Evolutionary conservation across 2,329 filamentous ascomycete species (phyloP).

Genomic region (Sporothrix schenckii): DNA sequence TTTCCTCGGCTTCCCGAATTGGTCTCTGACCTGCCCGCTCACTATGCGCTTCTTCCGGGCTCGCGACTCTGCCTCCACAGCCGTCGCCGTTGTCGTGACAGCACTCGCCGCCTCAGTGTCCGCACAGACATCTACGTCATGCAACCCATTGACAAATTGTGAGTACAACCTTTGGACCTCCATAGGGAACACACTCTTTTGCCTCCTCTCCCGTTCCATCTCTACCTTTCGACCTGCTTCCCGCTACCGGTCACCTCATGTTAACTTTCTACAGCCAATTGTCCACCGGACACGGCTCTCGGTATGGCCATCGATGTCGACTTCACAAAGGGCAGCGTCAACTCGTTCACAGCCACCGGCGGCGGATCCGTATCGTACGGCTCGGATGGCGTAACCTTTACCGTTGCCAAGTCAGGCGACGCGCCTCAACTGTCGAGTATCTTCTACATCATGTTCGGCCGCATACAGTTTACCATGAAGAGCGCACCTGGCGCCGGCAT

Average conservation of each 20-base stretch:
- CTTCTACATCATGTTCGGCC: conserved; percentile 99
- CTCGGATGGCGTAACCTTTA: conserved; percentile 77
- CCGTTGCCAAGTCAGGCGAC: conserved; percentile 75
- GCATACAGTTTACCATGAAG: conserved; percentile 82
- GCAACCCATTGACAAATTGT: conserved; percentile 33
- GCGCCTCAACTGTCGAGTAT: conserved; percentile 83
- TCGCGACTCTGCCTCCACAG: conserved; percentile 33
- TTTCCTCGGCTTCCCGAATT: background rate
- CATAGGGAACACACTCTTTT: no score
- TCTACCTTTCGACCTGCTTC: background rate
- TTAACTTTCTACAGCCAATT: conserved; percentile 52
- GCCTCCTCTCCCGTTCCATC: background rate
- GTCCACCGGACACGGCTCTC: conserved; percentile 76
- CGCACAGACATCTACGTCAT: conserved; percentile 42
- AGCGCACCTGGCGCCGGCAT: conserved; percentile 87
- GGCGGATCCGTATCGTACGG: conserved; percentile 73
- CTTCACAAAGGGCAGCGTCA: conserved; percentile 75
- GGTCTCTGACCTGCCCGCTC: background rate
- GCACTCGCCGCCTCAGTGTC: conserved; percentile 35
- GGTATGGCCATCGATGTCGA: conserved; percentile 82
- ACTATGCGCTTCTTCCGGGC: conserved; percentile 19
- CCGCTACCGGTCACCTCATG: background rate
- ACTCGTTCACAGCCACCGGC: conserved; percentile 71
- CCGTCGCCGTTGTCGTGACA: conserved; percentile 20
- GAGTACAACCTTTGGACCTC: conserved; percentile 1